Conservation (phyloP, 441 rosid genomes). For the Theobroma grandiflorum region DNA sequence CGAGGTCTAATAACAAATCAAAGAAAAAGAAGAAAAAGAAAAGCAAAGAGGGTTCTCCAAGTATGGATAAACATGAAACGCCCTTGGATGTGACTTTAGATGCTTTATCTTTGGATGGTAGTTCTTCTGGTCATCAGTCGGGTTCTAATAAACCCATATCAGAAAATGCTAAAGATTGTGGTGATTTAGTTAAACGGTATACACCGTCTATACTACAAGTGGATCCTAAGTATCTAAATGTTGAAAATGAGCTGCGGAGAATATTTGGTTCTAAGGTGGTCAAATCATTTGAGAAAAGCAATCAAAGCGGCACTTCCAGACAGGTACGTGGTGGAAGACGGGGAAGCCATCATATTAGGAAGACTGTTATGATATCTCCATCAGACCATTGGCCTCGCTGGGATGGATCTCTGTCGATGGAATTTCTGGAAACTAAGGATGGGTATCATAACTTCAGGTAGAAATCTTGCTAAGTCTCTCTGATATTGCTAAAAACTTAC, state of each 20-base stretch:
- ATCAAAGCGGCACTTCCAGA: slow-evolving; percentile 67
- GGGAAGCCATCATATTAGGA: slow-evolving; percentile 69
- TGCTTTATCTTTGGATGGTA: slow-evolving; percentile 48
- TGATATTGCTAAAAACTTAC: neutral
- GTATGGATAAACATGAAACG: slow-evolving; percentile 38
- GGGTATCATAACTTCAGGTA: slow-evolving; percentile 79
- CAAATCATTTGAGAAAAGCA: slow-evolving; percentile 74
- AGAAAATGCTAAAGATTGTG: slow-evolving; percentile 37
- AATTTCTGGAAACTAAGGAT: slow-evolving; percentile 76
- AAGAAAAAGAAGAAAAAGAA: slow-evolving; percentile 94
- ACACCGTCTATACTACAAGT: slow-evolving; percentile 54
- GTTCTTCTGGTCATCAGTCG: slow-evolving; percentile 37
- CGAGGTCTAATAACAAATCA: slow-evolving; percentile 53
- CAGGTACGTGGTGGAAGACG: slow-evolving; percentile 78
- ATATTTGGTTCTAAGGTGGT: slow-evolving; percentile 91
- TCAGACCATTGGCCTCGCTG: slow-evolving; percentile 91
- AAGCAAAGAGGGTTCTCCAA: slow-evolving; percentile 55
- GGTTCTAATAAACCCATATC: slow-evolving; percentile 36
- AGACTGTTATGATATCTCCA: slow-evolving; percentile 71
- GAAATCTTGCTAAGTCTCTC: slow-evolving; percentile 13
- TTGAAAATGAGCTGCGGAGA: slow-evolving; percentile 76
- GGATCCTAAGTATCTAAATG: slow-evolving; percentile 79
- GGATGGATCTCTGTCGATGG: slow-evolving; percentile 93
- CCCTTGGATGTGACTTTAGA: slow-evolving; percentile 56
- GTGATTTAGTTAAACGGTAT: slow-evolving; percentile 36